These are phyloP conservation scores for Oryza punctata DNA, from an alignment of 176 grass and related monocot species.

Conservation along the genomic window DNA sequence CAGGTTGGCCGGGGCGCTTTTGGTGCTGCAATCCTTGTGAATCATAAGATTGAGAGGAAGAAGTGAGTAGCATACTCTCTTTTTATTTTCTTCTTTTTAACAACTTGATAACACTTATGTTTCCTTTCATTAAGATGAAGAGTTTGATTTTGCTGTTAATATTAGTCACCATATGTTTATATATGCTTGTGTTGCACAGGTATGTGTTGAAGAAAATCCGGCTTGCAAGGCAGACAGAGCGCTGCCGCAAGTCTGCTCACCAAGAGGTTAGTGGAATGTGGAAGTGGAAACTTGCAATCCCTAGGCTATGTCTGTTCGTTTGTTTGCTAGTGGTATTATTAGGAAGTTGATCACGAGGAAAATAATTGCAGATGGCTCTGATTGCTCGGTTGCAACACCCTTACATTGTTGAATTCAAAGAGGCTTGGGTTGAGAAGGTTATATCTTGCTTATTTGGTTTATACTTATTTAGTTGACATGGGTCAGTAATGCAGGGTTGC, in stretches of 20 bases:
- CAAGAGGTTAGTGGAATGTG: constrained; percentile 70
- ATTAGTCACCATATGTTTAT: not conserved
- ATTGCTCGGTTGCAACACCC: constrained; percentile 92
- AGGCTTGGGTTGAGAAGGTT: constrained; percentile 99
- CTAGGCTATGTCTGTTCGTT: not conserved
- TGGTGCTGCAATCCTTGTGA: constrained; percentile 93
- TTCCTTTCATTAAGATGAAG: not conserved
- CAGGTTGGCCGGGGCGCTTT: constrained; percentile 95
- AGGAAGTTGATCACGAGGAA: not conserved
- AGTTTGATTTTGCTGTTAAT: not conserved
- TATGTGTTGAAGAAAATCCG: constrained; percentile 98
- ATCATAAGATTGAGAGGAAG: constrained; percentile 94
- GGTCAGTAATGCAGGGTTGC: constrained; percentile 68
- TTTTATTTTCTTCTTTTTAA: not conserved
- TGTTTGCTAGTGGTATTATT: constrained; percentile 2
- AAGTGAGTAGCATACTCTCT: constrained; percentile 42
- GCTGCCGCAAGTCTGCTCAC: constrained; percentile 83
- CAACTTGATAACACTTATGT: not conserved
- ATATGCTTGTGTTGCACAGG: constrained; percentile 45
- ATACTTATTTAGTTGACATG: constrained; percentile 40
- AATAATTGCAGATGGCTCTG: constrained; percentile 79
- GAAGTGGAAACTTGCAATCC: not conserved
- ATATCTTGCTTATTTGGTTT: constrained; percentile 2
- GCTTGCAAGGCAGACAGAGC: constrained; percentile 89
- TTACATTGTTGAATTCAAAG: constrained; percentile 97